Conservation (phyloP, 495 filamentous ascomycete genomes). For the Penicillium psychrofluorescens region DNA sequence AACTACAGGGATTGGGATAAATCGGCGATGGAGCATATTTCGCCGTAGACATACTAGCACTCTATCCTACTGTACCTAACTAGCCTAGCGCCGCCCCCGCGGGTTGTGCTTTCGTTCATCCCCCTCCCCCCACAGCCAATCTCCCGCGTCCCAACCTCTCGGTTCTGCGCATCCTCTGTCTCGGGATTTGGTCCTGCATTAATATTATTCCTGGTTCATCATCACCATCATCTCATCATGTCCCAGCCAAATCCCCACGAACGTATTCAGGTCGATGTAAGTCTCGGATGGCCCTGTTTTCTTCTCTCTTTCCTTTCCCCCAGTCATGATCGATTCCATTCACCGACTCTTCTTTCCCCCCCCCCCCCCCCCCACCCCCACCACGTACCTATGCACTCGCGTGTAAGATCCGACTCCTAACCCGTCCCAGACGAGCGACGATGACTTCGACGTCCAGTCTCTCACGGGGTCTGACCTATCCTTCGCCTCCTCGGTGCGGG, state of each 20-base stretch:
- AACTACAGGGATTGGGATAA: conserved; percentile 44
- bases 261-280: conserved; percentile 35
- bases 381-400: neutral
- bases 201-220: neutral
- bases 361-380: neutral
- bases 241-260: conserved; percentile 26
- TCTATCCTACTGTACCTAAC: too few relatives aligned
- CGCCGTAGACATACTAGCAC: too few relatives aligned
- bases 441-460: conserved; percentile 33
- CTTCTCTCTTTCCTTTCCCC: neutral
- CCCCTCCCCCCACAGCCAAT: too few relatives aligned
- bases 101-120: too few relatives aligned
- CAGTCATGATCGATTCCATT: neutral
- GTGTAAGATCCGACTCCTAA: neutral
- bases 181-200: conserved; percentile 4
- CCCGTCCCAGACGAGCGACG: conserved; percentile 30
- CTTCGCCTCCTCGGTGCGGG: conserved; percentile 37
- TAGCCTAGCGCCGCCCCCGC: too few relatives aligned
- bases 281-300: neutral
- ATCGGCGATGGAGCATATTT: too few relatives aligned
- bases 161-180: conserved; percentile 7
- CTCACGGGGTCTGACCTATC: conserved; percentile 34
- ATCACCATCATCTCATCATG: conserved; percentile 12
- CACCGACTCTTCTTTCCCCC: neutral
- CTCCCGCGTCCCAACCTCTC: too few relatives aligned